phyloP scores from a whole-genome alignment of 164 flowering plant species.

The Protea cynaroides region DNA sequence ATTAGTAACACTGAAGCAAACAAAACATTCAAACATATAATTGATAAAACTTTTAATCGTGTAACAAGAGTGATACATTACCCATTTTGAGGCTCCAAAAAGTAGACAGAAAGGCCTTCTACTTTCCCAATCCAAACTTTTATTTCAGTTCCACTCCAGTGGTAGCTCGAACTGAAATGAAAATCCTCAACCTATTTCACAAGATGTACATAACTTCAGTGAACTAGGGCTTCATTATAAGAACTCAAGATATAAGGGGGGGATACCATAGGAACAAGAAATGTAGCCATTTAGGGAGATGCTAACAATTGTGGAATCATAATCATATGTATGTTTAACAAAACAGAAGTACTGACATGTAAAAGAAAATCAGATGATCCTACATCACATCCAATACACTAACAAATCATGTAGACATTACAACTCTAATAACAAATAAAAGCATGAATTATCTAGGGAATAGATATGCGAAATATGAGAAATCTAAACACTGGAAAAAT shows the following conservation, averaged over 20 bases:
- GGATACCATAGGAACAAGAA: not conserved
- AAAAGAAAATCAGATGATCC: no score
- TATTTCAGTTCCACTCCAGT: slow-evolving; percentile 86
- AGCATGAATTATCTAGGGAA: no score
- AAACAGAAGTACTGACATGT: no score
- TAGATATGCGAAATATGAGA: no score
- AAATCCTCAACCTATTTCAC: slow-evolving; percentile 67
- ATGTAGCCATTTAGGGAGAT: not conserved
- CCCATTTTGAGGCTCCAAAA: slow-evolving; percentile 97
- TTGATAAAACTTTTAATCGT: not conserved
- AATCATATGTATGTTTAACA: no score
- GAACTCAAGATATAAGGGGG: not conserved
- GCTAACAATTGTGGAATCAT: no score
- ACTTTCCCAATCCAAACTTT: slow-evolving; percentile 95
- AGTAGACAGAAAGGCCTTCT: slow-evolving; percentile 86
- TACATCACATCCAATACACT: no score
- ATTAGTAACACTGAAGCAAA: not conserved
- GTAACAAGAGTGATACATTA: slow-evolving; percentile 24
- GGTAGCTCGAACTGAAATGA: slow-evolving; percentile 46
- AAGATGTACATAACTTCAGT: not conserved
- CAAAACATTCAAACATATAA: not conserved
- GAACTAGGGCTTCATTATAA: not conserved
- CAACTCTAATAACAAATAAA: no score
- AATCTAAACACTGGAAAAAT: no score
- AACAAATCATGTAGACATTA: no score